Evolutionary conservation across 1,284 basidiomycete species (phyloP).

Genomic region (Moesziomyces parantarcticus): DNA sequence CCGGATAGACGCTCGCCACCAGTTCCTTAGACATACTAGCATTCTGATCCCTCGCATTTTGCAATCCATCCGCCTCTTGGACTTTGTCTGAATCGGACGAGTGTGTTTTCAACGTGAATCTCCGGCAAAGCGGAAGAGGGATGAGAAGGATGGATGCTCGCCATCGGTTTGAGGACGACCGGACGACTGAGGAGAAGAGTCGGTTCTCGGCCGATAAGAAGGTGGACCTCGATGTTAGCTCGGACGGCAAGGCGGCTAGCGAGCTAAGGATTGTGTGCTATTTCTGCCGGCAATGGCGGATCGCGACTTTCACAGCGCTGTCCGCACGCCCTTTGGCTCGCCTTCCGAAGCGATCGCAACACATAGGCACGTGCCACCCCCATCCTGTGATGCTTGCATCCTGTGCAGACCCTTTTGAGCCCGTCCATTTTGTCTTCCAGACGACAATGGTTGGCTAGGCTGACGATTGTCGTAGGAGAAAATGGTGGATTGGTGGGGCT

Average conservation of each 20-base stretch:
- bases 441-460: no score
- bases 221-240: background rate
- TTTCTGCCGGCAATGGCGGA: background rate
- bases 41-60: slow-evolving; percentile 2
- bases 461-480: background rate
- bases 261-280: background rate
- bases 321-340: background rate
- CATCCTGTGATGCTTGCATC: no score
- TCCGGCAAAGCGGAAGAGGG: background rate
- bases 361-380: background rate
- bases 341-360: background rate
- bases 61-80: slow-evolving; percentile 2
- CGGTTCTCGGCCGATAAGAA: background rate
- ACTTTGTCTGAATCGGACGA: background rate
- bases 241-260: background rate
- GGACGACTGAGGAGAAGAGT: background rate
- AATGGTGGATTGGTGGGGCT: background rate
- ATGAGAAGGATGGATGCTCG: background rate
- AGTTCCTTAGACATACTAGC: slow-evolving; percentile 3
- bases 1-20: background rate
- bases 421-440: no score
- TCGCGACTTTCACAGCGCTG: background rate
- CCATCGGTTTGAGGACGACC: no score
- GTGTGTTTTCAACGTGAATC: no score
- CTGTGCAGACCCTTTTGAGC: no score